Evolutionary conservation across 2,329 filamentous ascomycete species (phyloP).

Genomic region (Aspergillus sp.): DNA sequence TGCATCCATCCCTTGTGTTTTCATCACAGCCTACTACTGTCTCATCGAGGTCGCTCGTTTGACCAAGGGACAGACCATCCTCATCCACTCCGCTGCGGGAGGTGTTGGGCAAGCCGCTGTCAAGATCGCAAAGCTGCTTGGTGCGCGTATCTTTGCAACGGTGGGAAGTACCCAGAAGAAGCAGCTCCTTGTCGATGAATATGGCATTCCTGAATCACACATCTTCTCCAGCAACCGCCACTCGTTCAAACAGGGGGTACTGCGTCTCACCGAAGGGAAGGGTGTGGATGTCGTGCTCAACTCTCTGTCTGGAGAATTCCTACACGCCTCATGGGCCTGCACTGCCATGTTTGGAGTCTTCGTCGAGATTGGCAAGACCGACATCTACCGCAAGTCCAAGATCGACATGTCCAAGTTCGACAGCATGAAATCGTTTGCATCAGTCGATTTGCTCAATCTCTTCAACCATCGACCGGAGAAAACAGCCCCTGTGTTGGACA

Average conservation of each 20-base stretch:
- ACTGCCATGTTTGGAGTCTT: slow-evolving; percentile 36
- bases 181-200: slow-evolving; percentile 10
- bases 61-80: slow-evolving; percentile 7
- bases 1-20: background rate
- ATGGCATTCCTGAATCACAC: slow-evolving; percentile 9
- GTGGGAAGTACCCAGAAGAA: slow-evolving; percentile 7
- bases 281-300: slow-evolving; percentile 19
- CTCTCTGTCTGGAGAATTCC: slow-evolving; percentile 10
- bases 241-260: slow-evolving; percentile 5
- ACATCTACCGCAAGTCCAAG: slow-evolving; percentile 21
- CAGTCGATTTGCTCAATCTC: slow-evolving; percentile 2
- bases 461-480: background rate
- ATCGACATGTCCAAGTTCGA: slow-evolving; percentile 3
- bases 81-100: slow-evolving; percentile 8
- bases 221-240: slow-evolving; percentile 9
- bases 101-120: slow-evolving; percentile 3
- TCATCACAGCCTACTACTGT: slow-evolving; percentile 8
- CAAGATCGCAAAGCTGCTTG: slow-evolving; percentile 4
- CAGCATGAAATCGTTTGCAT: slow-evolving; percentile 1
- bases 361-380: slow-evolving; percentile 44
- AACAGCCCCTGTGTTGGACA: background rate
- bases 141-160: slow-evolving; percentile 11
- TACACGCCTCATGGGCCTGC: slow-evolving; percentile 11
- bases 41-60: slow-evolving; percentile 10
- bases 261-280: slow-evolving; percentile 1